These are phyloP conservation scores for Batrachochytrium dendrobatidis DNA, from an alignment of 371 early-diverging fungal genomes.

Conservation along the genomic window DNA sequence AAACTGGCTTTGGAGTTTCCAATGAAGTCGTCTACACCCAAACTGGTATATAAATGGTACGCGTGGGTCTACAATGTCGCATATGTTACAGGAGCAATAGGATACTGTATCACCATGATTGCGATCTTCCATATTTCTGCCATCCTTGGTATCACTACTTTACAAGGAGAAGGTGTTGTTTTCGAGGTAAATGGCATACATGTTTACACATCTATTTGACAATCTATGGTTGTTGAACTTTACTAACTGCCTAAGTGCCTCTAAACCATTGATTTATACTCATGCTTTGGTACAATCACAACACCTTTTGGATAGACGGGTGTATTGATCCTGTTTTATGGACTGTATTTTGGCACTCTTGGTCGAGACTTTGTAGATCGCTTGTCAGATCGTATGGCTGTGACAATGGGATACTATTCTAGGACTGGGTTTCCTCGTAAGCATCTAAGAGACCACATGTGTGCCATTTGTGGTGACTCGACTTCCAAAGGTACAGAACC, in stretches of 20 bases:
- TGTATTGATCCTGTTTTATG: slow-evolving; percentile 49
- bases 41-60: slow-evolving; percentile 53
- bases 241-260: slow-evolving; percentile 4
- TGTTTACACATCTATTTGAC: not conserved
- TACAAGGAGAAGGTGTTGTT: slow-evolving; percentile 24
- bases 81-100: slow-evolving; percentile 38
- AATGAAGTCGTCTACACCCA: slow-evolving; percentile 42
- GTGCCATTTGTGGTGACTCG: slow-evolving; percentile 72
- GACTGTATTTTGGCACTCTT: slow-evolving; percentile 57
- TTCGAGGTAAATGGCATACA: slow-evolving; percentile 22
- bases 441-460: slow-evolving; percentile 62
- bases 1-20: slow-evolving; percentile 41
- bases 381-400: slow-evolving; percentile 75
- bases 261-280: not conserved
- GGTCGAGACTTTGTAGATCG: slow-evolving; percentile 81
- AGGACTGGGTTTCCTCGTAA: slow-evolving; percentile 36
- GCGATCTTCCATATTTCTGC: slow-evolving; percentile 44
- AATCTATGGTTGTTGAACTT: not conserved
- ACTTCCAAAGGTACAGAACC: slow-evolving; percentile 9
- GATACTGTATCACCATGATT: slow-evolving; percentile 38
- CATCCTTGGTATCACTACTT: slow-evolving; percentile 21
- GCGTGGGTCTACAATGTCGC: slow-evolving; percentile 42
- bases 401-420: slow-evolving; percentile 58
- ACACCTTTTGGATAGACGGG: slow-evolving; percentile 25
- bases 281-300: slow-evolving; percentile 12